Evolutionary conservation across 2,329 filamentous ascomycete genomes (phyloP), one percentile per base, ranked within the genome.

Genomic region (Talaromyces sp.): DNA sequence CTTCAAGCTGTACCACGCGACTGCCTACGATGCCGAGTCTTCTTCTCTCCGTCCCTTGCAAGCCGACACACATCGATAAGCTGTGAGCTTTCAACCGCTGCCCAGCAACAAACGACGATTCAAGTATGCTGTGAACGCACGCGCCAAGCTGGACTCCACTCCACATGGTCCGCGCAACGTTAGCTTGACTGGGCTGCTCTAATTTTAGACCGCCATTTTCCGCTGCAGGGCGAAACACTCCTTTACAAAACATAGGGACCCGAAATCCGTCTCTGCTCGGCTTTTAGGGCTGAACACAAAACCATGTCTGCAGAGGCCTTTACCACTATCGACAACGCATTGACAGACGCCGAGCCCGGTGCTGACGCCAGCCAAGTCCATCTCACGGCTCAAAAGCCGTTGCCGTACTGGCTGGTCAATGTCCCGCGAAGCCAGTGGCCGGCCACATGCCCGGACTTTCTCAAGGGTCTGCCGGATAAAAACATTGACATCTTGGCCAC

Each of bases 331-430:
- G 66, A 70, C 51, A 65, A 67, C 56, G 69, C 65, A 60, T 51
- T 67, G 11, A 57, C 57, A 7, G 27, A 58, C 5, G 9, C 47
- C n/a, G 33, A 53, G 32, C 49, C 55, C 13, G 56, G 56, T 4
- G 19, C 56, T 28, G 33, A 19, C 30, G 33, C 25, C 25, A 27
- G 30, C 36, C 56, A 54, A n/a, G 51, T 25, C 6, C 36, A 49
- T 27, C 39, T 30, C n/a, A 42, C 39, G 59, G 57, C 36, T 62
- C 55, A 33, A 25, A 65, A 67, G 44, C 62, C 64, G 5, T 65
- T 82, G 27, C 88, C 89, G 0, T 96, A 89, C 79, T 96, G 92
- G 92, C 88, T 93, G 65, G 82, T 89, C 75, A 96, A 96, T 73
- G 78, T 96, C 17, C 86, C 90, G 0, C 75, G 78, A 39, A 72